phyloP scores from a whole-genome alignment of 2,329 filamentous ascomycete genomes.

The Calonectria hongkongensis region DNA sequence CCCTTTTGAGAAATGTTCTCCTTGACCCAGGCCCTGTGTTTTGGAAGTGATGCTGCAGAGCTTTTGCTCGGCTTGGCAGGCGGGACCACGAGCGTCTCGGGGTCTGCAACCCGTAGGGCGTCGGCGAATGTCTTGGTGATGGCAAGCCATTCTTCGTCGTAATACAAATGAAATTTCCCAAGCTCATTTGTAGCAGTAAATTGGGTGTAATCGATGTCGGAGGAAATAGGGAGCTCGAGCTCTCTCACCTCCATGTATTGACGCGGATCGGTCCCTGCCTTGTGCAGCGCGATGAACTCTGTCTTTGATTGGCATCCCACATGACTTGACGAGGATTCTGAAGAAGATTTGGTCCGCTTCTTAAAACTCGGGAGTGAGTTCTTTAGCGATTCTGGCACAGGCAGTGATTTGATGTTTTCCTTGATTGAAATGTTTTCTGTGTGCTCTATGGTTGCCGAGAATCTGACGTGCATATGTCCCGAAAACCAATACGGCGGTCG shows the following conservation, averaged over 20 bases:
- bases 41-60: slow-evolving; percentile 11
- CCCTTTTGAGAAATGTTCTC: slow-evolving; percentile 79
- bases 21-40: slow-evolving; percentile 81
- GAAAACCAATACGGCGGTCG: slow-evolving; percentile 92
- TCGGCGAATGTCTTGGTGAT: slow-evolving; percentile 87
- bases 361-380: slow-evolving; percentile 34
- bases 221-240: slow-evolving; percentile 58
- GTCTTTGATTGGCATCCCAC: slow-evolving; percentile 82
- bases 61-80: slow-evolving; percentile 76
- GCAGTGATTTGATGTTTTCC: slow-evolving; percentile 4
- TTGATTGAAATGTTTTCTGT: slow-evolving; percentile 56
- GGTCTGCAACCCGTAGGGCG: slow-evolving; percentile 78
- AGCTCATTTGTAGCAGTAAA: slow-evolving; percentile 63
- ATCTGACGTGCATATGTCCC: slow-evolving; percentile 93
- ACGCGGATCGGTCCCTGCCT: slow-evolving; percentile 88
- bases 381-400: slow-evolving; percentile 24
- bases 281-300: slow-evolving; percentile 91
- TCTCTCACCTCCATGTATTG: slow-evolving; percentile 81
- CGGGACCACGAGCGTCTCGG: slow-evolving; percentile 77
- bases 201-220: slow-evolving; percentile 21
- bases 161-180: slow-evolving; percentile 72
- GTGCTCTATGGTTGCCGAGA: slow-evolving; percentile 78
- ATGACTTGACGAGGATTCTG: slow-evolving; percentile 69
- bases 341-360: background rate
- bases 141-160: slow-evolving; percentile 95